Evolutionary conservation across 164 flowering plant genomes (phyloP).

Genomic region (Chloranthus sessilifolius): DNA sequence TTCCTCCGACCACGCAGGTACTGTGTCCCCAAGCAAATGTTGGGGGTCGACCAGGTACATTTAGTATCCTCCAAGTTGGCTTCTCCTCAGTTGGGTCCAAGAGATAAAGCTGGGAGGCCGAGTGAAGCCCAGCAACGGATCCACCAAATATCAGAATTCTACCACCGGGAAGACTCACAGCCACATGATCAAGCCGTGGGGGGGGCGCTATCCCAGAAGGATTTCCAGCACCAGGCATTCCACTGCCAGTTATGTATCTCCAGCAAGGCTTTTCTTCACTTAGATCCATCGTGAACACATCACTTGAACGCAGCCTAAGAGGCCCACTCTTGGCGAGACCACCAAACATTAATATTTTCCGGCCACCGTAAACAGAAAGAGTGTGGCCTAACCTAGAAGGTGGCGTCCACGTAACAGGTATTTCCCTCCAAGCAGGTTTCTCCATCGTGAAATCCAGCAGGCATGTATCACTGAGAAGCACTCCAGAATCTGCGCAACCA

Average conservation of each 20-base stretch:
- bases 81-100: constrained; percentile 72
- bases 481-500: constrained; percentile 78
- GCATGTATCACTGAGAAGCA: constrained; percentile 62
- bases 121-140: constrained; percentile 69
- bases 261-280: constrained; percentile 54
- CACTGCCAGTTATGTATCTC: constrained; percentile 55
- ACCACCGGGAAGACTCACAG: constrained; percentile 81
- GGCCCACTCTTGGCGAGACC: constrained; percentile 78
- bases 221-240: constrained; percentile 34
- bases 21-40: constrained; percentile 85
- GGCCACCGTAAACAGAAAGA: constrained; percentile 60
- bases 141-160: constrained; percentile 71
- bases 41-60: constrained; percentile 73
- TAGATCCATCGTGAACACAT: constrained; percentile 62
- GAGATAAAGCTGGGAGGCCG: constrained; percentile 74
- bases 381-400: constrained; percentile 75
- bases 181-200: constrained; percentile 78
- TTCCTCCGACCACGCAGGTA: constrained; percentile 78
- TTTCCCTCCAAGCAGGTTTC: constrained; percentile 66
- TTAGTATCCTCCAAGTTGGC: constrained; percentile 69
- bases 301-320: constrained; percentile 57
- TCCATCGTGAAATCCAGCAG: constrained; percentile 54
- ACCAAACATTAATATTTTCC: constrained; percentile 74
- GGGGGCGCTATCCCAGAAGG: constrained; percentile 62
- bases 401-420: constrained; percentile 60